phyloP scores from a whole-genome alignment of 129 eudicot genomes.

The Flaveria brownii region DNA sequence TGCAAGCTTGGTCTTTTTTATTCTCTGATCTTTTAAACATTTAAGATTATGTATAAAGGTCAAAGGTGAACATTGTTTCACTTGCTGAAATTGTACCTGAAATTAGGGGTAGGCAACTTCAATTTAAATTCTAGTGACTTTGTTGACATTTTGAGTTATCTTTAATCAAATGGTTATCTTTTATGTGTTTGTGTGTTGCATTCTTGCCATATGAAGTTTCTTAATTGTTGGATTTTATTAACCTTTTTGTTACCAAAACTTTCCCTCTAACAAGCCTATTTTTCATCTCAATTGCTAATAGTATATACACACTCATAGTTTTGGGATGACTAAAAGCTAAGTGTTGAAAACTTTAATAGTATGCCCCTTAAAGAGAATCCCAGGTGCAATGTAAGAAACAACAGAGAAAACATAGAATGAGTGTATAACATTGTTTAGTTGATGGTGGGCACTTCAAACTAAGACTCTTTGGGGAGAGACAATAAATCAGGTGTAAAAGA shows the following conservation, averaged over 20 bases:
- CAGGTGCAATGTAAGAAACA: slow-evolving; percentile 1
- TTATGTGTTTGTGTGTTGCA: neutral
- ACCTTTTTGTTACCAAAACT: neutral
- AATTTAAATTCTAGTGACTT: neutral
- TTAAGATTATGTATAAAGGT: neutral
- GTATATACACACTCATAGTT: neutral
- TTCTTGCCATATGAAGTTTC: neutral
- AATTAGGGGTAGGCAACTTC: too few relatives aligned
- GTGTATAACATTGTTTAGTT: neutral
- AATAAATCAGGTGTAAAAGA: neutral
- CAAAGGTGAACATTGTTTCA: neutral
- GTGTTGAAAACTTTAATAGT: neutral
- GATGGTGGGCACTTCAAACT: neutral
- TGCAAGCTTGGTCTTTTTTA: too few relatives aligned
- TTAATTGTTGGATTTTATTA: neutral
- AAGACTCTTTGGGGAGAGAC: neutral
- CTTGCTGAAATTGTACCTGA: too few relatives aligned
- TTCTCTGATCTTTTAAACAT: too few relatives aligned
- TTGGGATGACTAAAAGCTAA: neutral
- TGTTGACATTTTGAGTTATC: neutral
- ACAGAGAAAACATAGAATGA: neutral
- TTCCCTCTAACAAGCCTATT: neutral
- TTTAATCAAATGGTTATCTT: neutral
- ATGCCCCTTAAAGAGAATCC: neutral
- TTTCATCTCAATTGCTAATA: neutral